These are phyloP conservation scores for Phytophthora tentaculata DNA, from an alignment of 352 stramenopile species.

Conservation along the genomic window DNA sequence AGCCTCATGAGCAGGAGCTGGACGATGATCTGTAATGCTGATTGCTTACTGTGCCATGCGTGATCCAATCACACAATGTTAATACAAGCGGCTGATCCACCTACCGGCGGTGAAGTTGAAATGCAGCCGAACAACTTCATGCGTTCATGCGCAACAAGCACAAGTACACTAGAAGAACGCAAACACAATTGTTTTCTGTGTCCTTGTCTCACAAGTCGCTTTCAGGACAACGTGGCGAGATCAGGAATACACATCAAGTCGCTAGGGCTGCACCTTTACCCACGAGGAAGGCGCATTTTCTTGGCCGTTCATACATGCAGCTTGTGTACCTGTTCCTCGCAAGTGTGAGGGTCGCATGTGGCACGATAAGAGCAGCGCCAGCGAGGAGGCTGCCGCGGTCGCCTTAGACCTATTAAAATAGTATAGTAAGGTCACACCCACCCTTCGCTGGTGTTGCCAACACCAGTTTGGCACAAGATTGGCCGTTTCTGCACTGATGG, in stretches of 20 bases:
- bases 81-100: too few relatives aligned
- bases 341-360: too few relatives aligned
- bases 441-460: background rate
- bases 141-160: conserved; percentile 77
- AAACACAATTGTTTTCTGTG: conserved; percentile 24
- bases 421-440: too few relatives aligned
- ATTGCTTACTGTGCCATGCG: too few relatives aligned
- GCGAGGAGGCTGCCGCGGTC: too few relatives aligned
- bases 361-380: background rate
- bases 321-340: too few relatives aligned
- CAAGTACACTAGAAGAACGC: conserved; percentile 65
- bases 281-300: background rate
- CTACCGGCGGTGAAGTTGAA: too few relatives aligned
- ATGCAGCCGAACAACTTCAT: too few relatives aligned
- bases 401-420: too few relatives aligned
- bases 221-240: conserved; percentile 31
- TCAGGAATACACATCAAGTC: conserved; percentile 24
- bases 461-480: background rate
- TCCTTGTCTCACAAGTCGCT: conserved; percentile 39
- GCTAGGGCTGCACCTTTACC: conserved; percentile 22
- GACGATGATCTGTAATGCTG: too few relatives aligned
- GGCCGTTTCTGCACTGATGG: conserved; percentile 31
- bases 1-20: too few relatives aligned
- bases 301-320: background rate
- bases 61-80: too few relatives aligned